Conservation (phyloP, 192 early-diverging fungal genomes). For the Haplosporangium gracile region DNA sequence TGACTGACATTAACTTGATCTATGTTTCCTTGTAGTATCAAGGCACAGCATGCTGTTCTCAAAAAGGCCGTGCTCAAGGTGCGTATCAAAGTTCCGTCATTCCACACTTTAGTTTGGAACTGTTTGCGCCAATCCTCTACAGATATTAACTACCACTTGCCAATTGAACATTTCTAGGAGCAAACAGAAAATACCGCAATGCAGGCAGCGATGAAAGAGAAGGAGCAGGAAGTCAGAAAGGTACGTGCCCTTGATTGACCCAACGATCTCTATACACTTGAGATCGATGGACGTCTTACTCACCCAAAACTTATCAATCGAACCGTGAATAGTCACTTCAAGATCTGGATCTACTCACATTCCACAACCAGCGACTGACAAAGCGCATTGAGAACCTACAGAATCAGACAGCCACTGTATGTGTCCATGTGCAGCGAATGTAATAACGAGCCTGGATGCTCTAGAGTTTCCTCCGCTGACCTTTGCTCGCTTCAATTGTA, state of each 20-base stretch:
- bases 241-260: constrained; percentile 26
- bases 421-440: not conserved
- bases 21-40: constrained; percentile 51
- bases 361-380: constrained; percentile 71
- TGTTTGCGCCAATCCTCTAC: not conserved
- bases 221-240: constrained; percentile 70
- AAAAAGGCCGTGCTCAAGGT: constrained; percentile 73
- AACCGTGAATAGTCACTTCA: constrained; percentile 49
- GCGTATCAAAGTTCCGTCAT: not conserved
- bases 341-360: constrained; percentile 69
- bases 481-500: not conserved
- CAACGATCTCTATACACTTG: not conserved
- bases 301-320: not conserved
- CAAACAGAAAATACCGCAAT: constrained; percentile 63
- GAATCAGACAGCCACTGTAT: constrained; percentile 50
- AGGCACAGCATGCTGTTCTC: constrained; percentile 70
- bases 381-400: constrained; percentile 72
- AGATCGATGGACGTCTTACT: not conserved
- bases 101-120: not conserved
- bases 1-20: not conserved
- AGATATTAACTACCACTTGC: not conserved
- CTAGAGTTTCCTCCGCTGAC: not conserved
- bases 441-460: not conserved
- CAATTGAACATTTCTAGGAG: constrained; percentile 56
- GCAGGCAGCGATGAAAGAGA: constrained; percentile 66